A percentile compares a stretch with the other conserved stretches of the same genome.
Evolutionary conservation across 192 early-diverging fungal genomes (phyloP).

Genomic region (Ambispora gerdemannii): DNA sequence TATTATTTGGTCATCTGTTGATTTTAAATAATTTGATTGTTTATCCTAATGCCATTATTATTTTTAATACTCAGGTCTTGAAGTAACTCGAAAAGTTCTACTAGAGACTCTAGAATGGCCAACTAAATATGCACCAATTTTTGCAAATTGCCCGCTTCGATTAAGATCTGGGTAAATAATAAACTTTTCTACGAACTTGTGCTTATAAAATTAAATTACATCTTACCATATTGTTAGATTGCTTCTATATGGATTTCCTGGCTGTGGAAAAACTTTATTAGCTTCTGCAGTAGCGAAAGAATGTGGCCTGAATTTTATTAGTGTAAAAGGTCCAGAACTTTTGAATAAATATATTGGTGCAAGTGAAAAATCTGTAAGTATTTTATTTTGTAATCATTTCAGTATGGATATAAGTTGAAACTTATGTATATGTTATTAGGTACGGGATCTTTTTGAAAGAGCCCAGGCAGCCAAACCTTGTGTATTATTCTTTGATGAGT

Average conservation of each 20-base stretch:
- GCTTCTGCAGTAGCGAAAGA: constrained; percentile 95
- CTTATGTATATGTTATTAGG: constrained; percentile 32
- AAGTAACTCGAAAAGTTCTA: constrained; percentile 74
- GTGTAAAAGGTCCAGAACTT: constrained; percentile 95
- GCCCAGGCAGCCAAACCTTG: constrained; percentile 93
- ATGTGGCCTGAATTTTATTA: constrained; percentile 96
- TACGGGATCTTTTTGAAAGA: constrained; percentile 90
- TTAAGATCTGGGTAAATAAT: constrained; percentile 75
- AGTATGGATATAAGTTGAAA: neutral
- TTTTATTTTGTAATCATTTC: constrained; percentile 2
- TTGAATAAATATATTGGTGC: constrained; percentile 99
- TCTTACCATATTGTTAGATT: constrained; percentile 49
- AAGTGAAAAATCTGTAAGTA: constrained; percentile 83
- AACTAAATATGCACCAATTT: constrained; percentile 87
- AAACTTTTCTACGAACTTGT: constrained; percentile 10
- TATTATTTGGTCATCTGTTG: neutral
- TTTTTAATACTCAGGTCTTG: constrained; percentile 62
- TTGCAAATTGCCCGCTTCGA: constrained; percentile 81
- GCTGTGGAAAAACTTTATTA: constrained; percentile 97
- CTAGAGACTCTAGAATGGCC: constrained; percentile 96
- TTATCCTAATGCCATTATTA: no score
- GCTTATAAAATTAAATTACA: neutral
- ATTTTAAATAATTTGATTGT: neutral
- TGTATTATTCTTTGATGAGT: constrained; percentile 97
- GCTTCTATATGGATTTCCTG: constrained; percentile 93